phyloP scores from a whole-genome alignment of 2,329 filamentous ascomycete species.

The Hypomyces perniciosus region DNA sequence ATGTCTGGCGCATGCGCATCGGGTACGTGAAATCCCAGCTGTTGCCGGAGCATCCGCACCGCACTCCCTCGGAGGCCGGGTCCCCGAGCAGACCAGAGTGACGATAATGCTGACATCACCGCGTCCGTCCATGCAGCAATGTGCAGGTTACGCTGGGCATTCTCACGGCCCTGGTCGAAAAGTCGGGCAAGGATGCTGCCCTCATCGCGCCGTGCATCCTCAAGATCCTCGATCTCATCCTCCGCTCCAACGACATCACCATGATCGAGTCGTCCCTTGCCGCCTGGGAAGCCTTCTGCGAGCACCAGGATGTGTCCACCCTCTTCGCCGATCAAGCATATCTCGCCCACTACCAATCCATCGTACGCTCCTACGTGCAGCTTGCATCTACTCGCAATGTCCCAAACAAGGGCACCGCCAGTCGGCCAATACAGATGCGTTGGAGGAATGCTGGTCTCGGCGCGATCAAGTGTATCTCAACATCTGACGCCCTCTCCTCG shows the following conservation, averaged over 20 bases:
- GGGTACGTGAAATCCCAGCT: constrained; percentile 53
- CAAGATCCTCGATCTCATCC: constrained; percentile 74
- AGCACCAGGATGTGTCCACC: constrained; percentile 77
- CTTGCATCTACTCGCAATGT: constrained; percentile 63
- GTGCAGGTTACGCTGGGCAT: constrained; percentile 95
- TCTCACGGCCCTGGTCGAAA: constrained; percentile 84
- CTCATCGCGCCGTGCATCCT: constrained; percentile 83
- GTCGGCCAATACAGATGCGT: constrained; percentile 68
- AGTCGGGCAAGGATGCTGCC: constrained; percentile 81
- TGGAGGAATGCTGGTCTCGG: constrained; percentile 70
- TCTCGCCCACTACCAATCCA: constrained; percentile 71
- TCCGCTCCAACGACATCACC: constrained; percentile 80
- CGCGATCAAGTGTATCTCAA: constrained; percentile 75
- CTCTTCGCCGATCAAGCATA: constrained; percentile 83
- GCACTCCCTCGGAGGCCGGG: neutral
- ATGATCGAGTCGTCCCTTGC: constrained; percentile 87
- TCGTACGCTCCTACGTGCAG: constrained; percentile 72
- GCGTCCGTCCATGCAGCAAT: constrained; percentile 50
- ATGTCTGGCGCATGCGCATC: constrained; percentile 83
- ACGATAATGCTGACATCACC: neutral
- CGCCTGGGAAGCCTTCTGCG: constrained; percentile 83
- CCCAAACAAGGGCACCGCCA: constrained; percentile 49
- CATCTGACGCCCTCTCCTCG: constrained; percentile 71
- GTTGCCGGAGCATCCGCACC: constrained; percentile 9
- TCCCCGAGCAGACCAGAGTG: neutral